Base-by-base conservation (phyloP, 176 grass and related monocot genomes). In the Secale cereale region DNA sequence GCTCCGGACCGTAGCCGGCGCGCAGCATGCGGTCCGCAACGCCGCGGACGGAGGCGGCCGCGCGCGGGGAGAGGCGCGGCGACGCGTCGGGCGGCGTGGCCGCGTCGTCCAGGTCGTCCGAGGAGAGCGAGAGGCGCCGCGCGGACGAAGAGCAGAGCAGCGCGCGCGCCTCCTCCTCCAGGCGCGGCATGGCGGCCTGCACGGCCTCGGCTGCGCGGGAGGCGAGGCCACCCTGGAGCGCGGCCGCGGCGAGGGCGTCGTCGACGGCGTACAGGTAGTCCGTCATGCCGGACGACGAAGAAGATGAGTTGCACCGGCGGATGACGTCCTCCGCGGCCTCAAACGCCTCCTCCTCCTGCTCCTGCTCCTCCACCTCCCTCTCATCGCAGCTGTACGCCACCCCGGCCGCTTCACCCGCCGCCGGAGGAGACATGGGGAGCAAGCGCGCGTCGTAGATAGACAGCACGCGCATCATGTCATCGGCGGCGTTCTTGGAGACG, bases 381-480 rank as follows among this genome's bases (percentile, higher is more conserved):
- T 6, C 17, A 17, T 15, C 36, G 30, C 7, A 19, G 30, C 60
- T 74, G 66, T n/a, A 7, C 45, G 37, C 43, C 78, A 78, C 82
- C 45, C 19, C 59, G 14, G 0, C 72, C 1, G 30, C 15, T 14
- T 39, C 73, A 3, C 3, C 81, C 52, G 0, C 19, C 17, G 2
- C 64, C 26, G 90, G 46, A 8, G 80, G 70, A 0, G 66, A 85
- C 35, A 13, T 31, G 9, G 70, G 84, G 81, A 70, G 64, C 31
- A 91, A 29, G n/a, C 91, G 81, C 32, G 88, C 26, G 70, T 96
- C 93, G 59, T 88, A 94, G 10, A 70, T 83, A 0, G 93, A 91
- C 29, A 99, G 26, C 76, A 91, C 92, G 79, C 82, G 85, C 39
- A 96, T 92, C 93, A 98, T 94, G 86, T 98, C 93, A n/a, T 94